Evolutionary conservation across 2,329 filamentous ascomycete genomes (phyloP), one percentile per base, ranked within the genome.

Genomic region (Samsoniella hepiali): DNA sequence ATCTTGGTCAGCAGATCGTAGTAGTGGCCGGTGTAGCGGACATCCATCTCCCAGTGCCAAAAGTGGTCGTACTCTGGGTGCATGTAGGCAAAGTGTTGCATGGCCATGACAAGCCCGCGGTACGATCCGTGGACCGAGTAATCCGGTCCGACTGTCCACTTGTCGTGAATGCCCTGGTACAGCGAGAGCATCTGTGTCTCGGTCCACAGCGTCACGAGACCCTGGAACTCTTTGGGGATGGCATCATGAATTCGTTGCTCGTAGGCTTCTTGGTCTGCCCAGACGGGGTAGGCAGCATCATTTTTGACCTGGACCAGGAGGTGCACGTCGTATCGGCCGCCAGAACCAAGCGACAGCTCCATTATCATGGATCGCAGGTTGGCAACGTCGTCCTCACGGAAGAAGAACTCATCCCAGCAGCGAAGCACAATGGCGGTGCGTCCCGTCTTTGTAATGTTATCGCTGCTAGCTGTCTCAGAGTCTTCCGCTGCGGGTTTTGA

Each of bases 41-140:
- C 87, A 71, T 97, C 93, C 88, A 96, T 94, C 75, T 97, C 93
- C 91, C 93, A 96, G 68, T 96, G 91, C 93, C 93, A 97, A 75
- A 93, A 92, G 77, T 88, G 91, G 55, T 96, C 91, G 72, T 93
- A 97, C 74, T 96, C 93, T 1, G 91, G 90, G 75, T 97, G 93
- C 70, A 87, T 84, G 71, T 93, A 88, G 6, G 93, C 91, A 73
- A 98, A 98, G 75, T 94, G 91, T 72, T 97, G 93, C 79, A 98
- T 88, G 0, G 93, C 92, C 91, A 98, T 96, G 70, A 93, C 92
- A 10, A 95, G 86, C 62, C 91, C 93, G 59, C 95, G 90, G 77
- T 98, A 98, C 9, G 96, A 92, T 22, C 93, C 93, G 73, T 98
- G 93, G 1, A 97, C 87, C 1, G 91, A 90, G 63, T 96, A 82